A percentile compares a stretch with the other conserved stretches of the same genome.
Evolutionary conservation across 305 asterid genomes (phyloP).

Genomic region (Salvia sclarea): DNA sequence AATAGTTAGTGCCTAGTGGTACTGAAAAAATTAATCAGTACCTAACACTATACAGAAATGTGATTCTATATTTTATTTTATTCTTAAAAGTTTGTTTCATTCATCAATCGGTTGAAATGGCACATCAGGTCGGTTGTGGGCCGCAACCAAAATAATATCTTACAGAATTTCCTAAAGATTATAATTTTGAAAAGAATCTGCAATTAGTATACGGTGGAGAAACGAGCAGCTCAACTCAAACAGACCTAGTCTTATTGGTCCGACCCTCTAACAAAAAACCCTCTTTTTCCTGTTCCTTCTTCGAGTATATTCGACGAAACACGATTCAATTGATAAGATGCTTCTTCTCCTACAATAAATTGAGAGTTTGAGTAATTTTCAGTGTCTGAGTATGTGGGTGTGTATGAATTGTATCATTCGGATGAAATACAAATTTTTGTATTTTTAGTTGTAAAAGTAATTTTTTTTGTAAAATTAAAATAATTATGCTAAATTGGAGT

Average conservation of each 20-base stretch:
- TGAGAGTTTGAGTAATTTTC: too few species aligned
- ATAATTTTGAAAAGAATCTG: not conserved
- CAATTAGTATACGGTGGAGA: not conserved
- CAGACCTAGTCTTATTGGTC: not conserved
- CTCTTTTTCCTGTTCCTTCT: too few species aligned
- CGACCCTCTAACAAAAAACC: not conserved
- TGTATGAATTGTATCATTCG: too few species aligned
- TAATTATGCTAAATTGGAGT: too few species aligned
- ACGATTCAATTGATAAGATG: too few species aligned
- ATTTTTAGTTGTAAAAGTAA: too few species aligned
- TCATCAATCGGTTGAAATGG: slow-evolving; percentile 6
- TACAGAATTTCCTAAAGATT: too few species aligned
- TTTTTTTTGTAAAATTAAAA: too few species aligned
- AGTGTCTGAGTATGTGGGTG: too few species aligned
- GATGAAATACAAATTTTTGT: too few species aligned
- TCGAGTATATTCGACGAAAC: too few species aligned
- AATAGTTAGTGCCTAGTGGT: not conserved
- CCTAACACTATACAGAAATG: not conserved
- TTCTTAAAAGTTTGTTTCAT: not conserved
- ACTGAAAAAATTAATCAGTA: not conserved
- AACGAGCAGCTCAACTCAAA: not conserved
- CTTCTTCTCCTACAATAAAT: too few species aligned
- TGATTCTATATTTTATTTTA: not conserved
- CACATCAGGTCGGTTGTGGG: slow-evolving; percentile 22
- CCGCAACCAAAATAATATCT: slow-evolving; percentile 1